A percentile compares a stretch with the other conserved stretches of the same genome.
phyloP scores from a whole-genome alignment of 441 rosid genomes.

The Brassica balearica region DNA sequence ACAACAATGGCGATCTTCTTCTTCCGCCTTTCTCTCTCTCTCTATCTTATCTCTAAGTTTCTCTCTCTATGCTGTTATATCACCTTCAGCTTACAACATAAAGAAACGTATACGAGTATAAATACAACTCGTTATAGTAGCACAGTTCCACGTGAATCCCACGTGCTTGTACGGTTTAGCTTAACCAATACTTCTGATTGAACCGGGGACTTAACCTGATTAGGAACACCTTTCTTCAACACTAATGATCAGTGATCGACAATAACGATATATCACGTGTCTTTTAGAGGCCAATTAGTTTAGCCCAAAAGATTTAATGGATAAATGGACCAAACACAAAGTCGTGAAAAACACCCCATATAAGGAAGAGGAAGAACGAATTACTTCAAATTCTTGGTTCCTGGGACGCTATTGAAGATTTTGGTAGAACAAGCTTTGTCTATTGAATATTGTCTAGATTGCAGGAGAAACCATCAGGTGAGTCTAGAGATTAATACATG shows the following conservation, averaged over 20 bases:
- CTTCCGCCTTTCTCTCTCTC: too few relatives aligned
- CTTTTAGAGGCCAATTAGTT: not conserved
- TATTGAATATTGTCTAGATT: conserved; percentile 62
- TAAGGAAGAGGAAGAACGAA: conserved; percentile 43
- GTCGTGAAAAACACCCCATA: not conserved
- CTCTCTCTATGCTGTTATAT: too few relatives aligned
- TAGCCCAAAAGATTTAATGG: not conserved
- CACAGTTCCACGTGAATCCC: too few relatives aligned
- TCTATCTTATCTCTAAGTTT: too few relatives aligned
- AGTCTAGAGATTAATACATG: conserved; percentile 33
- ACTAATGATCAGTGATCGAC: not conserved
- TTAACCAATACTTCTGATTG: too few relatives aligned
- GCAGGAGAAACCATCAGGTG: conserved; percentile 50
- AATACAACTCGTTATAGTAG: too few relatives aligned
- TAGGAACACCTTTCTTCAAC: too few relatives aligned
- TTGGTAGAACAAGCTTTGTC: conserved; percentile 55
- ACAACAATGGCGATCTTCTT: too few relatives aligned
- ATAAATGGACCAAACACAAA: not conserved
- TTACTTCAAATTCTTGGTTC: conserved; percentile 63
- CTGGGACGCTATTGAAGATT: conserved; percentile 48
- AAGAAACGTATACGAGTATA: too few relatives aligned
- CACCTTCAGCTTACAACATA: too few relatives aligned
- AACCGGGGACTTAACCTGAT: not conserved
- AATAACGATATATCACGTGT: not conserved
- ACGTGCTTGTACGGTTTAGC: too few relatives aligned